A percentile compares a stretch with the other conserved stretches of the same genome.
These are phyloP conservation scores for Phytophthora crassamura DNA, from an alignment of 352 stramenopile species.

Conservation along the genomic window DNA sequence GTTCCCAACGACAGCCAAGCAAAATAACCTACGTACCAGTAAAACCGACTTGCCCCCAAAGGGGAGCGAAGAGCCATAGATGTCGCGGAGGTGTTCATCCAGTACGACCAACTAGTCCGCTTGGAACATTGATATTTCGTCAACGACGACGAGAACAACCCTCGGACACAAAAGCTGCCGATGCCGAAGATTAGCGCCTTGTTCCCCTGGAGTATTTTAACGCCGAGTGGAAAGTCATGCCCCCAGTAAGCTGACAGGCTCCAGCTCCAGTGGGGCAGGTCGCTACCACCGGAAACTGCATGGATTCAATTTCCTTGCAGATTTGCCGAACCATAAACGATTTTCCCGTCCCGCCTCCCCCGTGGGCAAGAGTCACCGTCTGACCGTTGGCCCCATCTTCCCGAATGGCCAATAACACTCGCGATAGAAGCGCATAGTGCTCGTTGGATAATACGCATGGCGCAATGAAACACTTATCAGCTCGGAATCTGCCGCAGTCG, in stretches of 20 bases:
- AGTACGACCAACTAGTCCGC: background rate
- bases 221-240: conserved; percentile 15
- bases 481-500: too few species aligned
- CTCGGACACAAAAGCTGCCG: background rate
- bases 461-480: too few species aligned
- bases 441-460: conserved; percentile 7
- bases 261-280: conserved; percentile 14
- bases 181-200: background rate
- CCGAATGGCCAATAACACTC: background rate
- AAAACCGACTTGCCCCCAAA: conserved; percentile 14
- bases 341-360: conserved; percentile 8
- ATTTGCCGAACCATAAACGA: background rate
- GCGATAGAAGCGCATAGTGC: background rate
- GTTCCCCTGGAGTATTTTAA: conserved; percentile 4
- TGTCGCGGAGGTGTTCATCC: conserved; percentile 1
- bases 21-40: too few species aligned
- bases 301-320: background rate
- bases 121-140: conserved; percentile 15
- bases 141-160: conserved; percentile 1
- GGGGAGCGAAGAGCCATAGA: background rate
- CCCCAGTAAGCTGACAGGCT: conserved; percentile 7
- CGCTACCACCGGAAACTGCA: conserved; percentile 7
- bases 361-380: conserved; percentile 4
- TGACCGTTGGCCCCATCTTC: too few species aligned
- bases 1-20: background rate